Base-by-base conservation (phyloP, 306 rosid species). In the Acacia melanoxylon region DNA sequence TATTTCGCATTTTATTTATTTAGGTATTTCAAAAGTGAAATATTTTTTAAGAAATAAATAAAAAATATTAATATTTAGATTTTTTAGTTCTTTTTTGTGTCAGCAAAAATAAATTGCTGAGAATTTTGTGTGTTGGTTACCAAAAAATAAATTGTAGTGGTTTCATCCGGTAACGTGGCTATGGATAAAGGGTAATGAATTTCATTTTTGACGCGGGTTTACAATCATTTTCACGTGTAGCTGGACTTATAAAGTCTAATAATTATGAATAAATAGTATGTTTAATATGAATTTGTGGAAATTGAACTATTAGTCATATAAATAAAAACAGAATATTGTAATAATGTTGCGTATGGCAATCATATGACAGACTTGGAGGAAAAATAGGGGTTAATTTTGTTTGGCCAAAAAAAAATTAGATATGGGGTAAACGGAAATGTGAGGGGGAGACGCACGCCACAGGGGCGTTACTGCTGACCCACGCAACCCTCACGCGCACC, bases 401-500 rank as follows among this genome's bases (percentile, higher is more conserved):
- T 33, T 66, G 11, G 9, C 4, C 45, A 35, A 80, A 72, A 46
- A 33, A 80, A 72, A 48, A 33, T 46, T 48, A 41, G 31, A 82
- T 29, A 42, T 42, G 56, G 71, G 54, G 73, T 33, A 69, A 71
- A 37, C 7, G 25, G 59, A 85, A 70, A 80, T 70, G 80, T 81
- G 77, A 85, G 85, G 85, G 74, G 33, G 72, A 24, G 77, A 77
- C 44, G 62, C 73, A 5, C 70, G 68, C 86, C 69, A 86, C 69
- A 29, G 27, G 25, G 77, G 73, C 78, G 20, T 76, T 65, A 49
- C 49, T 17, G 25, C 62, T 83, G 80, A 24, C 70, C 80, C 84
- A 72, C 80, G 48, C 78, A 17, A 83, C 54, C 77, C 54, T 73
- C 74, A 86, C 86, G 82, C 89, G 80, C 89, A 6, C 25, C 31